These are phyloP conservation scores for Eucalyptus cloeziana DNA, from an alignment of 345 rosid species.

Conservation along the genomic window DNA sequence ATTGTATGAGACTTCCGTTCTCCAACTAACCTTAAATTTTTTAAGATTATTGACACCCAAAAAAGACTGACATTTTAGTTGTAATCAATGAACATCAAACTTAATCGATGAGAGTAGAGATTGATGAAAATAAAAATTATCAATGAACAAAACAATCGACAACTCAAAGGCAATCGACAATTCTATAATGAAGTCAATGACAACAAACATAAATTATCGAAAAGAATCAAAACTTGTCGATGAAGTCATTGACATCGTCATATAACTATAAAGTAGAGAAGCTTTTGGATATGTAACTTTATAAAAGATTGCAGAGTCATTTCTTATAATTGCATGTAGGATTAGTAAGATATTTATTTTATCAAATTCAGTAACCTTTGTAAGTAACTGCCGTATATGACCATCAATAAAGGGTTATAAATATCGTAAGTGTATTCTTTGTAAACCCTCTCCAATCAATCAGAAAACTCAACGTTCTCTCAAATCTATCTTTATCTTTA, in stretches of 20 bases:
- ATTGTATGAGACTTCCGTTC: background rate
- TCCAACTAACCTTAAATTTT: background rate
- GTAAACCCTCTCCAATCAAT: background rate
- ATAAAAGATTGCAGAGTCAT: background rate
- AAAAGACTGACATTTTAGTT: background rate
- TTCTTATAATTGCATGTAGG: background rate
- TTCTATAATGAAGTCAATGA: background rate
- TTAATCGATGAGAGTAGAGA: rapidly evolving
- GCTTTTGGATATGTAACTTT: no score
- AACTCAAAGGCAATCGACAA: no score
- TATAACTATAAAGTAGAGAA: no score
- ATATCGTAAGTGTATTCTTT: no score
- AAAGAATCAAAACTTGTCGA: background rate
- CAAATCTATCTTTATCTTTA: no score
- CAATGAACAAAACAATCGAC: background rate
- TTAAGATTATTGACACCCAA: background rate
- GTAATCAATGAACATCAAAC: background rate
- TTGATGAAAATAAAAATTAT: background rate
- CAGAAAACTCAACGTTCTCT: rapidly evolving
- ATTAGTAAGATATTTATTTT: background rate
- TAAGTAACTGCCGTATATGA: background rate
- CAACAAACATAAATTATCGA: background rate
- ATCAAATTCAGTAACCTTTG: background rate
- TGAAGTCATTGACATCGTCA: background rate
- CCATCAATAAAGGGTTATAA: background rate